phyloP scores from a whole-genome alignment of 2,329 filamentous ascomycete genomes.

The Curvularia verruculosa region DNA sequence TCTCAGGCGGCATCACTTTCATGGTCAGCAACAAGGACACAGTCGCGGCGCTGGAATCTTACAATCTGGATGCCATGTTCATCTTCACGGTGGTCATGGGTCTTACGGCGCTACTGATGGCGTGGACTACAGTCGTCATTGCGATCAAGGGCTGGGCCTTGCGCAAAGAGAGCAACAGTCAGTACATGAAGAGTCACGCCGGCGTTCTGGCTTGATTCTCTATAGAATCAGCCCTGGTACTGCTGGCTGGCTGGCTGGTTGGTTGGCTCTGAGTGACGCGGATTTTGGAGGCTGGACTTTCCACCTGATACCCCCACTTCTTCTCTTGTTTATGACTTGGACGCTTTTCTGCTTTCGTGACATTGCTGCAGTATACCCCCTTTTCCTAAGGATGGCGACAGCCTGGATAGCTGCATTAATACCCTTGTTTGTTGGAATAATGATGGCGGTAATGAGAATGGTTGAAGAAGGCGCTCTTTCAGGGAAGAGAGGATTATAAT shows the following conservation, averaged over 20 bases:
- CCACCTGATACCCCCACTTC: slow-evolving; percentile 12
- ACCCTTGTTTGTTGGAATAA: slow-evolving; percentile 4
- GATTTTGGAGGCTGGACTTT: neutral
- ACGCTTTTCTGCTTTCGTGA: slow-evolving; percentile 7
- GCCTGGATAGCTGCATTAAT: slow-evolving; percentile 36
- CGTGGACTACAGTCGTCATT: slow-evolving; percentile 78
- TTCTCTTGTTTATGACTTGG: slow-evolving; percentile 26
- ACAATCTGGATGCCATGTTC: slow-evolving; percentile 87
- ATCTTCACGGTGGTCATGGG: slow-evolving; percentile 89
- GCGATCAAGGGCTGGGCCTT: slow-evolving; percentile 86
- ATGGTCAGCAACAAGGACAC: slow-evolving; percentile 86
- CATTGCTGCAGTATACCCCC: slow-evolving; percentile 41
- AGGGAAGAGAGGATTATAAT: neutral
- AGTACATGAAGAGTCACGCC: slow-evolving; percentile 31
- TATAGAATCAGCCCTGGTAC: neutral
- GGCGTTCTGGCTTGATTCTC: slow-evolving; percentile 35
- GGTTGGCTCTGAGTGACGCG: neutral
- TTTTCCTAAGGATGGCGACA: slow-evolving; percentile 24
- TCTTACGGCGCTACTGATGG: slow-evolving; percentile 80
- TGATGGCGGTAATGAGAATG: slow-evolving; percentile 5
- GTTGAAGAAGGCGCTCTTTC: neutral
- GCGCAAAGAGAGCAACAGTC: slow-evolving; percentile 43
- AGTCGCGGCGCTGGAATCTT: slow-evolving; percentile 75
- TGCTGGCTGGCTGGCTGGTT: neutral
- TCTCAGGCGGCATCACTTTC: slow-evolving; percentile 86